Base-by-base conservation (phyloP, 352 stramenopile genomes). In the Phytopythium ostracodes region DNA sequence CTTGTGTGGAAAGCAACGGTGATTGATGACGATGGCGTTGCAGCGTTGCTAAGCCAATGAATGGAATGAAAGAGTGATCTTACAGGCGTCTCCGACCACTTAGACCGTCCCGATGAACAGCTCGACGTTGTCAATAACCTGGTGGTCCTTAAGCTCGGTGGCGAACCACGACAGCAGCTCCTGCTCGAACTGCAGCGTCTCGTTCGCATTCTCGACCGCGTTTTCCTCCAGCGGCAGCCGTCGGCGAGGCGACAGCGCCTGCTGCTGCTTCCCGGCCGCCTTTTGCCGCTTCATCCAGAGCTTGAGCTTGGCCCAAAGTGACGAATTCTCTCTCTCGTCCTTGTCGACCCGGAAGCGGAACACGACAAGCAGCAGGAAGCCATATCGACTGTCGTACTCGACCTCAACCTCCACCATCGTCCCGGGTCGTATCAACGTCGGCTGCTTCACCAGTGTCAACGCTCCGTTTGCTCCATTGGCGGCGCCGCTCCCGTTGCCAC, bases 361-460 rank as follows among this genome's bases (percentile, higher is more conserved):
- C 24, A 63, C 79, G 46, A 83, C 71, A 24, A 78, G 79, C n/a
- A 84, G 71, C 40, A 86, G 27, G 36, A 81, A 86, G 14, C 70
- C 76, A 40, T 83, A 73, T 25, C 75, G 74, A 59, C 75, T 82
- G 56, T 88, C 61, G 62, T 89, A 81, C 61, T 84, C 69, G 11
- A 91, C 75, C 55, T 94, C 87, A 7, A 98, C 78, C 53, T 82
- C 74, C 15, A 96, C 88, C 11, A 76, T 76, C 40, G 75, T 66
- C 5, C 67, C 69, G 25, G 57, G 58, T 2, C 73, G 61, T 18
- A 76, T 60, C 27, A 80, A 24, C 35, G 53, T 59, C n/a, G n/a
- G 17, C 53, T 59, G 53, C 11, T 31, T 47, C 1, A 24, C 25
- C 25, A 38, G 49, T 27, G 49, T 5, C 31, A 44, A 54, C 25